A percentile compares a stretch with the other conserved stretches of the same genome.
Conservation (phyloP, 2,329 filamentous ascomycete genomes). For the Colletotrichum truncatum region DNA sequence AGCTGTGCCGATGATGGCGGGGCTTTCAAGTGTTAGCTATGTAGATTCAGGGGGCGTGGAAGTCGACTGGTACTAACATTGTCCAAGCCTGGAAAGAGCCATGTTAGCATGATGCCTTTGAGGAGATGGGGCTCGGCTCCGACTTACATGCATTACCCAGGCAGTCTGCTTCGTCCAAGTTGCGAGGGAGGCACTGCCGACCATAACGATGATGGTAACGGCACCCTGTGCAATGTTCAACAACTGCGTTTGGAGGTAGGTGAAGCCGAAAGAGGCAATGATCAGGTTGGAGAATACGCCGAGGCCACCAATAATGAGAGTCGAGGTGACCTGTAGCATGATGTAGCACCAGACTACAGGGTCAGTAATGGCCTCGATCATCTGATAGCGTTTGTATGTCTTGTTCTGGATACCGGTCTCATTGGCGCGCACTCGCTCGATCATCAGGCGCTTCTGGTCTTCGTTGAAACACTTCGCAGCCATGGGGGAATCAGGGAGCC, state of each 20-base stretch:
- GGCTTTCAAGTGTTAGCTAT: background rate
- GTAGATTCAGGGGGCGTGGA: background rate
- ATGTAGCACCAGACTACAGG: constrained; percentile 68
- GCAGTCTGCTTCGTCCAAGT: constrained; percentile 65
- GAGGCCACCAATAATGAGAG: constrained; percentile 69
- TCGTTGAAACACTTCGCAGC: constrained; percentile 64
- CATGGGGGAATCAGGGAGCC: constrained; percentile 66
- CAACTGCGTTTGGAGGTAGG: constrained; percentile 65
- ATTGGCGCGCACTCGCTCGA: constrained; percentile 78
- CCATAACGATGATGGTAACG: constrained; percentile 30
- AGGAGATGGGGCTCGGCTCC: constrained; percentile 57
- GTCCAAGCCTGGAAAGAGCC: constrained; percentile 58
- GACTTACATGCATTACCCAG: constrained; percentile 42
- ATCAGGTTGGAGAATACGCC: constrained; percentile 74
- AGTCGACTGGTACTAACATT: background rate
- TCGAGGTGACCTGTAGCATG: constrained; percentile 67
- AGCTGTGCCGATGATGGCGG: constrained; percentile 43
- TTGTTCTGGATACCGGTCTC: constrained; percentile 80
- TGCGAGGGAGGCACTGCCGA: constrained; percentile 53
- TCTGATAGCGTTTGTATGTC: constrained; percentile 73
- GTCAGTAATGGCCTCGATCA: constrained; percentile 59
- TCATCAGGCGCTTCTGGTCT: constrained; percentile 71
- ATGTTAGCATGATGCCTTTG: constrained; percentile 56
- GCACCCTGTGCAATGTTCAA: constrained; percentile 61
- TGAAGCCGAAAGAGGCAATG: constrained; percentile 67